Base-by-base conservation (phyloP, 2,329 filamentous ascomycete genomes). In the Plectosphaerella plurivora region DNA sequence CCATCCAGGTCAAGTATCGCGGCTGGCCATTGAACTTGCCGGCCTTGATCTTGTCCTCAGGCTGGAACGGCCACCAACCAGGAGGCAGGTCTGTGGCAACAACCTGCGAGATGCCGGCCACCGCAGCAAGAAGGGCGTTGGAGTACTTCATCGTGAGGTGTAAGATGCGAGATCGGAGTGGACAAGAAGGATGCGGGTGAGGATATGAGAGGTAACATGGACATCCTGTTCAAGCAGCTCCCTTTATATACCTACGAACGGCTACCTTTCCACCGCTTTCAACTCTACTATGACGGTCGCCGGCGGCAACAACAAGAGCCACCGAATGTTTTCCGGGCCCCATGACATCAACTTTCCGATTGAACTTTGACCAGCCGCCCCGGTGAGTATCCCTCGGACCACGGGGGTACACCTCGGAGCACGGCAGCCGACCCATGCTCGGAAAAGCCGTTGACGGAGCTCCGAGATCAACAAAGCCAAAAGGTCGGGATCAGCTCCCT, bases 1-100 rank as follows among this genome's bases (percentile, higher is more conserved):
- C 61, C 61, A 63, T 62, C 60, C 61, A 63, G 10, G 60, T 62
- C 12, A 63, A 53, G 42, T 60, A 63, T 4, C 54, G 52, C 5
- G 50, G 50, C 5, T 50, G 49, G 33, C 53, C 54, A 9, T 56
- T 46, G 41, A 55, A 45, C 20, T 52, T 50, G 18, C 50, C 47
- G 14, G 54, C 35, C 35, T 52, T 36, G 16, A 56, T 54, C 47
- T 56, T 52, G 5, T 56, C 50, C 7, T 54, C 50, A 10, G 54
- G 53, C 2, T 47, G 15, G n/a, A 55, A 50, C 24, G 54, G 45
- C 45, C 54, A 56, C 54, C 54, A 56, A 18, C 54, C 54, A 18
- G 47, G 51, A 3, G 54, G 54, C 20, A 56, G 53, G 28, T 52
- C 48, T 25, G 50, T 51, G 14, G 54, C 54, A 4, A 47, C 44